Evolutionary conservation across 2,329 filamentous ascomycete genomes (phyloP).

Genomic region (Colletotrichum sp.): DNA sequence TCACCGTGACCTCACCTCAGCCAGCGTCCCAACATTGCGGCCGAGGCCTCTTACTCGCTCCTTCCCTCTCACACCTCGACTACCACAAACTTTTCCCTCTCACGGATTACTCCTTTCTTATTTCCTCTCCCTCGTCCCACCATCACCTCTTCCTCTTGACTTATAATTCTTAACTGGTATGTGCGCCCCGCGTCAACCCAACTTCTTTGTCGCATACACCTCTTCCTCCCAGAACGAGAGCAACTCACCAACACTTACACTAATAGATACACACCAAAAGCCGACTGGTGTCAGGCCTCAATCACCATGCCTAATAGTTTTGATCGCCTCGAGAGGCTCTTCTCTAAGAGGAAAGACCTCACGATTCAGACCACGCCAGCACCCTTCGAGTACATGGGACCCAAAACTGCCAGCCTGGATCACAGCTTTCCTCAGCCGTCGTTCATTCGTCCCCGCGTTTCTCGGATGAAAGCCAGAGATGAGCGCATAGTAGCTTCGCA

Average conservation of each 20-base stretch:
- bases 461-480: slow-evolving; percentile 62
- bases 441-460: slow-evolving; percentile 60
- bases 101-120: background rate
- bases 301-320: slow-evolving; percentile 17
- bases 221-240: background rate
- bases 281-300: background rate
- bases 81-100: background rate
- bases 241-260: slow-evolving; percentile 1
- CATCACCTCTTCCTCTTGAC: background rate
- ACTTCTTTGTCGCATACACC: background rate
- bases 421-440: slow-evolving; percentile 55
- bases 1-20: slow-evolving; percentile 2
- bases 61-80: background rate
- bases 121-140: background rate
- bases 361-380: background rate
- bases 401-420: slow-evolving; percentile 27
- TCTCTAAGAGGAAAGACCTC: slow-evolving; percentile 46
- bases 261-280: background rate
- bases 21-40: background rate
- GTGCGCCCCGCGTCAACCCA: background rate
- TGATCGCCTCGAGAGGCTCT: slow-evolving; percentile 52
- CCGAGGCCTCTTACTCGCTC: background rate
- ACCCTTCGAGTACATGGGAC: background rate
- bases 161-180: background rate
- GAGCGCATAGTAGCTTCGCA: slow-evolving; percentile 32